A percentile compares a stretch with the other conserved stretches of the same genome.
Conservation (phyloP, 2,329 filamentous ascomycete species). For the Ophiostoma populinum region DNA sequence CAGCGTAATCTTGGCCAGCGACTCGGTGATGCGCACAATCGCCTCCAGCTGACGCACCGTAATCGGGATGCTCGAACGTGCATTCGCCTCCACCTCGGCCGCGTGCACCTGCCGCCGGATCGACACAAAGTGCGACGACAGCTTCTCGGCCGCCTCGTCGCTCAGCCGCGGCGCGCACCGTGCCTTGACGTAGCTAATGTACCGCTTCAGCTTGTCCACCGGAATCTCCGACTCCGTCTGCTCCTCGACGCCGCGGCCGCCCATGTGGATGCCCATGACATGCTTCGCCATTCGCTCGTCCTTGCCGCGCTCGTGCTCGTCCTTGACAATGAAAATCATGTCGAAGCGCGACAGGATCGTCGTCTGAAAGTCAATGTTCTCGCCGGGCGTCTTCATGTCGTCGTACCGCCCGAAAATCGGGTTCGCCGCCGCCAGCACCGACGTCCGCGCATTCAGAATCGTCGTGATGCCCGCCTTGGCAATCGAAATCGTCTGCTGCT, state of each 20-base stretch:
- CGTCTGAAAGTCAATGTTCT: slow-evolving; percentile 98
- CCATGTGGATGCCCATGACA: slow-evolving; percentile 96
- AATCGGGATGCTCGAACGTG: slow-evolving; percentile 86
- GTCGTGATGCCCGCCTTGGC: slow-evolving; percentile 98
- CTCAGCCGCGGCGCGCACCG: slow-evolving; percentile 86
- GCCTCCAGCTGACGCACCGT: slow-evolving; percentile 94
- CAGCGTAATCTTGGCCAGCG: slow-evolving; percentile 78
- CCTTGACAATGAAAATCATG: slow-evolving; percentile 98
- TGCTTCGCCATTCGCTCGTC: slow-evolving; percentile 91
- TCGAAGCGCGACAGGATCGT: slow-evolving; percentile 97
- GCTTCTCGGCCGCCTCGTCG: slow-evolving; percentile 80
- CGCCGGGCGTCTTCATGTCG: slow-evolving; percentile 90
- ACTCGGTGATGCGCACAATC: slow-evolving; percentile 92
- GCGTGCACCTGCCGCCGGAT: slow-evolving; percentile 90
- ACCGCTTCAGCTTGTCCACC: slow-evolving; percentile 93
- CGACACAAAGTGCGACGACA: slow-evolving; percentile 92
- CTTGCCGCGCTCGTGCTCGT: slow-evolving; percentile 77
- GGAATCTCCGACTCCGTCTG: slow-evolving; percentile 74
- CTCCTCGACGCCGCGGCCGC: slow-evolving; percentile 66
- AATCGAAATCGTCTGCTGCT: slow-evolving; percentile 98
- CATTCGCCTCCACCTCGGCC: slow-evolving; percentile 75
- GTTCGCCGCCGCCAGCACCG: slow-evolving; percentile 87
- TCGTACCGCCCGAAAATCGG: slow-evolving; percentile 97
- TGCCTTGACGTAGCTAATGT: slow-evolving; percentile 94
- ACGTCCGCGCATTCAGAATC: slow-evolving; percentile 89